Evolutionary conservation across 2,329 filamentous ascomycete species (phyloP).

Genomic region (Colletotrichum ledebouriae): DNA sequence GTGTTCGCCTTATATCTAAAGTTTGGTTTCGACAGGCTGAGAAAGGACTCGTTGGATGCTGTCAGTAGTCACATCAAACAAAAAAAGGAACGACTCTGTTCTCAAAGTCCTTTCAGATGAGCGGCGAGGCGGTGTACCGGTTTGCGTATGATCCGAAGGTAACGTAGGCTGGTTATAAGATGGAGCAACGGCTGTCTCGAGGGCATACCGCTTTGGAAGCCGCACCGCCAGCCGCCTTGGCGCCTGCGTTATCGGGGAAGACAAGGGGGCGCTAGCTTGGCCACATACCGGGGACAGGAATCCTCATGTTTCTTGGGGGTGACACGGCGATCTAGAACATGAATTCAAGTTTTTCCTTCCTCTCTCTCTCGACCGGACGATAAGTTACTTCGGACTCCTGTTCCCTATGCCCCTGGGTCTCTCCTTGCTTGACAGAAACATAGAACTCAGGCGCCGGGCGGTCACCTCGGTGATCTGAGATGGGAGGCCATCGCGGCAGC

Average conservation of each 20-base stretch:
- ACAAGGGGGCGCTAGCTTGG: constrained; percentile 27
- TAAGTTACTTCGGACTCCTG: not conserved
- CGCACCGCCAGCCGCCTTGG: constrained; percentile 43
- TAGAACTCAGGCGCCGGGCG: not conserved
- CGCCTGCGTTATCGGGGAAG: constrained; percentile 30
- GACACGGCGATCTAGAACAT: constrained; percentile 22
- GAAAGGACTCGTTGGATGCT: not conserved
- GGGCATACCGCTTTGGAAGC: constrained; percentile 32
- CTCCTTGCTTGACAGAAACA: not conserved
- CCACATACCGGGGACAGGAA: constrained; percentile 18
- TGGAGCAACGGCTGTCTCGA: constrained; percentile 33
- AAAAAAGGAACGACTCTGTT: constrained; percentile 10
- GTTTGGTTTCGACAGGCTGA: constrained; percentile 20
- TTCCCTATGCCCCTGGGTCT: not conserved
- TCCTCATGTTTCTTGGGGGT: constrained; percentile 23
- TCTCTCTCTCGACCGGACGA: not conserved
- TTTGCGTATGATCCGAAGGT: not conserved
- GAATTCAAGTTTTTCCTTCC: not conserved
- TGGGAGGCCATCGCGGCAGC: not conserved
- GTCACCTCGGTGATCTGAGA: constrained; percentile 1
- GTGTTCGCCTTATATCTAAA: not conserved
- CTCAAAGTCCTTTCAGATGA: constrained; percentile 17
- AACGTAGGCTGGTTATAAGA: constrained; percentile 14
- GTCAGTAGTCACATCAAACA: constrained; percentile 3
- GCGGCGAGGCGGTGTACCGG: not conserved